phyloP scores from a whole-genome alignment of 1,284 basidiomycete species.

The Ustilago crameri region DNA sequence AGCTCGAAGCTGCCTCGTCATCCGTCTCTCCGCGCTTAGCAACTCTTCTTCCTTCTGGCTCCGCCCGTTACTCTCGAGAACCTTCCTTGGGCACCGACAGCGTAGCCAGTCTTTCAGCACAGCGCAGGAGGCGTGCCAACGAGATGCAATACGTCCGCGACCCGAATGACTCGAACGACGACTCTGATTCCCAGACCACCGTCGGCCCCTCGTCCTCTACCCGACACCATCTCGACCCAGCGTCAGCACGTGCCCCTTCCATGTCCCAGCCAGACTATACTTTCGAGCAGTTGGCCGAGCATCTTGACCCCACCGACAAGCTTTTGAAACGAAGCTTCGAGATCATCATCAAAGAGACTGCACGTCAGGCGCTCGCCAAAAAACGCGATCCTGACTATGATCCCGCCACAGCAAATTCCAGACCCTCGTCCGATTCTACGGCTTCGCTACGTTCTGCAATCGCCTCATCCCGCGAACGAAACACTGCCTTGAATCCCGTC shows the following conservation, averaged over 20 bases:
- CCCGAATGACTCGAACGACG: constrained; percentile 39
- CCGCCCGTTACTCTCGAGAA: constrained; percentile 21
- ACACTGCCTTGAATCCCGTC: neutral
- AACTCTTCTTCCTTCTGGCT: constrained; percentile 1
- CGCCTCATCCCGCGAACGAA: constrained; percentile 14
- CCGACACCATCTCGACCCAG: constrained; percentile 21
- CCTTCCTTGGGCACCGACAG: constrained; percentile 32
- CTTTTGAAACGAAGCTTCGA: constrained; percentile 45
- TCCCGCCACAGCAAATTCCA: constrained; percentile 4
- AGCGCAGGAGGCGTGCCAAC: constrained; percentile 28
- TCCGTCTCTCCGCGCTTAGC: constrained; percentile 11
- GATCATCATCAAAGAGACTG: constrained; percentile 51
- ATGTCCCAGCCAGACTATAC: constrained; percentile 45
- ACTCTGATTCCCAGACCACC: constrained; percentile 23
- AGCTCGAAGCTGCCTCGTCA: neutral
- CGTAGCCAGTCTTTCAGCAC: constrained; percentile 37
- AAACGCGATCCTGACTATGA: constrained; percentile 21
- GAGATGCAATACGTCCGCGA: constrained; percentile 42
- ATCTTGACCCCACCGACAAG: constrained; percentile 48
- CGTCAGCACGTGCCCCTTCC: constrained; percentile 15
- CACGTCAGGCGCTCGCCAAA: constrained; percentile 40
- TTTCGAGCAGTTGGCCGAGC: constrained; percentile 49
- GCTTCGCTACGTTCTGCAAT: constrained; percentile 31
- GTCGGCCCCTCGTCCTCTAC: constrained; percentile 6
- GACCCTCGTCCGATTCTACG: constrained; percentile 17